Conservation (phyloP, 352 stramenopile genomes). For the Globisporangium echinulatum region DNA sequence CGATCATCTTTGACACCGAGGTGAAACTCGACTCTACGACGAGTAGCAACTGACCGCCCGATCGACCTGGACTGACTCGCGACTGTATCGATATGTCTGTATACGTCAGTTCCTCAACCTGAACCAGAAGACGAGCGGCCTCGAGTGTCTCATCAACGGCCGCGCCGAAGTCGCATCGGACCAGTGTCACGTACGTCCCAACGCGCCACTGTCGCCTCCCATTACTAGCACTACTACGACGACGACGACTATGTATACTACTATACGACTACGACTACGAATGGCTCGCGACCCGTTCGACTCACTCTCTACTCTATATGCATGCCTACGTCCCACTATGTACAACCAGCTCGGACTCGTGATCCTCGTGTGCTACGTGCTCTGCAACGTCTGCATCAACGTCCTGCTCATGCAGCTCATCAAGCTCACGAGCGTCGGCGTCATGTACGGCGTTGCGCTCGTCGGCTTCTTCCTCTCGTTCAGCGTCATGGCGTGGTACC, state of each 20-base stretch:
- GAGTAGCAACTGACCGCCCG: not conserved
- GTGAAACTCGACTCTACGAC: slow-evolving; percentile 10
- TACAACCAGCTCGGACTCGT: slow-evolving; percentile 50
- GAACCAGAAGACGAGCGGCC: slow-evolving; percentile 72
- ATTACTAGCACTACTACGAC: too few relatives aligned
- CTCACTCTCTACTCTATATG: too few relatives aligned
- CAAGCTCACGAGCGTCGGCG: slow-evolving; percentile 66
- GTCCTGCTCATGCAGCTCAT: slow-evolving; percentile 66
- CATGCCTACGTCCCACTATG: not conserved
- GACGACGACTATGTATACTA: too few relatives aligned
- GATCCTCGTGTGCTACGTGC: slow-evolving; percentile 64
- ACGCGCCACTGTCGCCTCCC: not conserved
- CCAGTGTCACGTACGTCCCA: slow-evolving; percentile 56
- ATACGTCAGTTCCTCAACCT: slow-evolving; percentile 41
- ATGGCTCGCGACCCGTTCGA: not conserved
- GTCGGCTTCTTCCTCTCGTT: slow-evolving; percentile 74
- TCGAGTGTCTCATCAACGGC: slow-evolving; percentile 76
- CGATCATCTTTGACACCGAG: slow-evolving; percentile 75
- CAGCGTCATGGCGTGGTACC: slow-evolving; percentile 66
- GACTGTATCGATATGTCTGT: not conserved
- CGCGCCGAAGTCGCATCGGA: slow-evolving; percentile 60
- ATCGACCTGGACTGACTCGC: not conserved
- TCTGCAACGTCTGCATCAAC: slow-evolving; percentile 79
- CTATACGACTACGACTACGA: too few relatives aligned
- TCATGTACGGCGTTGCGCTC: slow-evolving; percentile 69